Conservation (phyloP, 495 filamentous ascomycete genomes). For the Daldinia grandis region DNA sequence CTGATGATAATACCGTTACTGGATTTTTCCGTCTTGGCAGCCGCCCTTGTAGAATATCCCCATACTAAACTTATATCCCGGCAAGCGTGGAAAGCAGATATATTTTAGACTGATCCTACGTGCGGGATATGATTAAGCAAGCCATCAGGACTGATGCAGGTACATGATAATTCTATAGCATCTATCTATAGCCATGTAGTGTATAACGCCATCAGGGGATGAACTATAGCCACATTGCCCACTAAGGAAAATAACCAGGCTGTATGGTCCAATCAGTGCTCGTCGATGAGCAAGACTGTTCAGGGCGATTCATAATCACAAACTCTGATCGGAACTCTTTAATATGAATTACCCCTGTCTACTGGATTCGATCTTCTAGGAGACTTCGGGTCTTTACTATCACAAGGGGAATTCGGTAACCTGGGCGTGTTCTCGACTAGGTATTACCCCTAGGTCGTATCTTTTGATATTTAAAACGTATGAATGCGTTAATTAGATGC, state of each 20-base stretch:
- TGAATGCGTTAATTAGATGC: neutral
- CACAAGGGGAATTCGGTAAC: neutral
- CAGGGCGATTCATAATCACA: constrained; percentile 25
- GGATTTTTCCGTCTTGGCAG: constrained; percentile 31
- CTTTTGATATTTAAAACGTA: neutral
- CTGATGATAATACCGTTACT: constrained; percentile 20
- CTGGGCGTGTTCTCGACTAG: neutral
- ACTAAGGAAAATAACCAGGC: neutral
- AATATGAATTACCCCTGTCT: neutral
- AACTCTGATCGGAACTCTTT: neutral
- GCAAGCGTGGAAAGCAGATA: constrained; percentile 1
- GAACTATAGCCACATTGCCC: neutral
- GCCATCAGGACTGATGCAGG: constrained; percentile 1
- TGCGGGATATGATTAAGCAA: neutral
- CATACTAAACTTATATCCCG: neutral
- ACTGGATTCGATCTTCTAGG: neutral
- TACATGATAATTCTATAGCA: neutral
- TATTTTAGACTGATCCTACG: neutral
- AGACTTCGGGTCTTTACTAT: neutral
- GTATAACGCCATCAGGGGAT: neutral
- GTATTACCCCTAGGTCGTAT: neutral
- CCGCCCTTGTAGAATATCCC: constrained; percentile 10
- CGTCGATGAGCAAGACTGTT: constrained; percentile 26
- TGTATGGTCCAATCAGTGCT: constrained; percentile 27
- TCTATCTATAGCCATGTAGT: neutral